phyloP scores from a whole-genome alignment of 164 flowering plant species.

The Paratinospora sagittata region DNA sequence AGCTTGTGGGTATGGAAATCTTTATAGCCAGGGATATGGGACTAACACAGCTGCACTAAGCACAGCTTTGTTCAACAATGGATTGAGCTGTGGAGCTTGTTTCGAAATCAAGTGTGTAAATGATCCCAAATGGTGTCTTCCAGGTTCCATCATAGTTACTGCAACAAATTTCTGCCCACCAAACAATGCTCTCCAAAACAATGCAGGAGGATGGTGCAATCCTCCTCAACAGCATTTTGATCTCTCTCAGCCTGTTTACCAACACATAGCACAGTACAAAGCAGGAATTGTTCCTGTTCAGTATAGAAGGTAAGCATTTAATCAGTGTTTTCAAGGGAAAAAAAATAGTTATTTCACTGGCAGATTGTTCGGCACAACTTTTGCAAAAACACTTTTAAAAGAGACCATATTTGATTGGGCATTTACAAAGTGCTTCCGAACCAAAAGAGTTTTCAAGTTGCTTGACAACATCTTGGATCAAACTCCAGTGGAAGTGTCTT shows the following conservation, averaged over 20 bases:
- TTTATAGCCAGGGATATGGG: slow-evolving; percentile 72
- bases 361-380: neutral
- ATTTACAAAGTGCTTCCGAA: no score
- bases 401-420: no score
- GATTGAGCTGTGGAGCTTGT: slow-evolving; percentile 69
- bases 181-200: slow-evolving; percentile 24
- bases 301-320: slow-evolving; percentile 45
- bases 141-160: slow-evolving; percentile 55
- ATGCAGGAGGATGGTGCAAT: slow-evolving; percentile 67
- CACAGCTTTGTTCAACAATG: slow-evolving; percentile 65
- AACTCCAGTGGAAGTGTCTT: no score
- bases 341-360: neutral
- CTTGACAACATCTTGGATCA: no score
- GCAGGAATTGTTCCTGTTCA: slow-evolving; percentile 70
- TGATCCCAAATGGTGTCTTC: slow-evolving; percentile 58
- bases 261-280: slow-evolving; percentile 58
- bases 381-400: neutral
- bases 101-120: slow-evolving; percentile 47
- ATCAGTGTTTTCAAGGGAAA: neutral
- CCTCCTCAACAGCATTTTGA: slow-evolving; percentile 66
- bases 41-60: slow-evolving; percentile 68
- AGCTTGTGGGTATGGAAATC: slow-evolving; percentile 84
- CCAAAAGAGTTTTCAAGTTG: no score
- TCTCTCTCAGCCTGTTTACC: slow-evolving; percentile 60
- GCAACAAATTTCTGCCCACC: slow-evolving; percentile 87